Evolutionary conservation across 768 basidiomycete species (phyloP).

Genomic region (Calvatia gigantea): DNA sequence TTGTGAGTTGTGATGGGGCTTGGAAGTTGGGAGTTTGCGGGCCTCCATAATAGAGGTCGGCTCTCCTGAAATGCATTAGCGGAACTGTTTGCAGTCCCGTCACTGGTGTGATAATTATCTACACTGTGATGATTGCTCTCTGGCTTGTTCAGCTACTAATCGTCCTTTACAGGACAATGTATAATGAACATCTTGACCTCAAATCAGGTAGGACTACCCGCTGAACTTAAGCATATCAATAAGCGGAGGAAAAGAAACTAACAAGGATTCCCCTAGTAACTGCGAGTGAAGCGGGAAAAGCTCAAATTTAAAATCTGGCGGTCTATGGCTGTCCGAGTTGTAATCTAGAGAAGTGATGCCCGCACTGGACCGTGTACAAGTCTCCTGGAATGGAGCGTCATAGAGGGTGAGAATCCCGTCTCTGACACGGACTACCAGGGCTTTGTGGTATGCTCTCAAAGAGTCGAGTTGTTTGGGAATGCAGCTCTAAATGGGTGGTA

Average conservation of each 20-base stretch:
- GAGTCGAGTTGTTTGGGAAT: constrained; percentile 86
- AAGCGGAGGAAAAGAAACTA: constrained; percentile 91
- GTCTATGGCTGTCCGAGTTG: constrained; percentile 62
- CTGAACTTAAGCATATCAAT: constrained; percentile 90
- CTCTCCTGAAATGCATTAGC: constrained; percentile 49
- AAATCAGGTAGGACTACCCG: constrained; percentile 82
- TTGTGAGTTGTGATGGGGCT: constrained; percentile 26
- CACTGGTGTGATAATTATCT: constrained; percentile 54
- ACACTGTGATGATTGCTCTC: constrained; percentile 22
- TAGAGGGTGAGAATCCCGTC: constrained; percentile 73
- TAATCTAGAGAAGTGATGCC: constrained; percentile 78
- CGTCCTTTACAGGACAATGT: constrained; percentile 19
- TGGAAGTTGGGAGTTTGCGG: constrained; percentile 41
- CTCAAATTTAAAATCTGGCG: constrained; percentile 82
- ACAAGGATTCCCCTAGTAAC: constrained; percentile 88
- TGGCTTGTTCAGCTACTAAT: constrained; percentile 24
- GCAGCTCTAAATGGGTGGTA: constrained; percentile 82
- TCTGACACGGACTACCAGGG: constrained; percentile 51
- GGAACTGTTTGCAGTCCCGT: constrained; percentile 22
- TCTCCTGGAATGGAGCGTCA: constrained; percentile 77
- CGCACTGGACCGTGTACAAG: constrained; percentile 70
- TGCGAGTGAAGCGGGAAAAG: constrained; percentile 83
- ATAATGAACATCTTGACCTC: constrained; percentile 61
- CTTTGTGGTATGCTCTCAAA: constrained; percentile 69
- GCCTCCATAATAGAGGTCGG: constrained; percentile 22